Evolutionary conservation across 345 rosid species (phyloP), one percentile per base, ranked within the genome.

Genomic region (Salix dunnii): DNA sequence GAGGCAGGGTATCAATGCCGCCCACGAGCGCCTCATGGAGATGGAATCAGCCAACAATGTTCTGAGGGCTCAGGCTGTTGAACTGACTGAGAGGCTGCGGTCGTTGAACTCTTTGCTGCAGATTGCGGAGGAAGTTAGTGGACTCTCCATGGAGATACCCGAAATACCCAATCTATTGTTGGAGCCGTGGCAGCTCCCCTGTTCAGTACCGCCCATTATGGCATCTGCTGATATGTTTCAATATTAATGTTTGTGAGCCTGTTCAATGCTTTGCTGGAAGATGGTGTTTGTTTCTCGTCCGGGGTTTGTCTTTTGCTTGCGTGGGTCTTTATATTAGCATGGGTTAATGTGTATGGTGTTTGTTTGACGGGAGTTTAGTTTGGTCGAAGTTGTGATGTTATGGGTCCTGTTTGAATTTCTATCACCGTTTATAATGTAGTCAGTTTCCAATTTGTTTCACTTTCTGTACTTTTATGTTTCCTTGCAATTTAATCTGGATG

Each of bases 111-210:
- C 92, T 20, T 87, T 89, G 43, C 88, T 90, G 78, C 88, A 86
- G 82, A 80, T 86, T 62, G 87, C 84, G 75, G 93, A 82, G 72
- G 93, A 88, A 20, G 87, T 87, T 36, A 82, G 88, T 30, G 99
- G 93, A 16, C 79, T 84, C 3, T 62, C 63, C 0, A 65, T 95
- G 80, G 97, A 90, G 46, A 90, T 90, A 31, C 97, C 94, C 0
- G 94, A 95, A 84, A 85, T 95, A 33, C 92, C 94, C 0, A 92
- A 87, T 48, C 74, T 88, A 31, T 71, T 88, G 68, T 78, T 83
- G 82, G 79, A 85, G 18, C 94, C 96, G 0, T 90, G 92, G 97
- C 92, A 85, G 80, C 82, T 85, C 35, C 89, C 93, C 33, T 87
- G 86, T 28, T 83, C 90, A 0, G 65, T 53, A 70, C 92, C 84